Evolutionary conservation across 495 filamentous ascomycete species (phyloP), one percentile per base, ranked within the genome.

Genomic region (Pyrenula massariospora): DNA sequence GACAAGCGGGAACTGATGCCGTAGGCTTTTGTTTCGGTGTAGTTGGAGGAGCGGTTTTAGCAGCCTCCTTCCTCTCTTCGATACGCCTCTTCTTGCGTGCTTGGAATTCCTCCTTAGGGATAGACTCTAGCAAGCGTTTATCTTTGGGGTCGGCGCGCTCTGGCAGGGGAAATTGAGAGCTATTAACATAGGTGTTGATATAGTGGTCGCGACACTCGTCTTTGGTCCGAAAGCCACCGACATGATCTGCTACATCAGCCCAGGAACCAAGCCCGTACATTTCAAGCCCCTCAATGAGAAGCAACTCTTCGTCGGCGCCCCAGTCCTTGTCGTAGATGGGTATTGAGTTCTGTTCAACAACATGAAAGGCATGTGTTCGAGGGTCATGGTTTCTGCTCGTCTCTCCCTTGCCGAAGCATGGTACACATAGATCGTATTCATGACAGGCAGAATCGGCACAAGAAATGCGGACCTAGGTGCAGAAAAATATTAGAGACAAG

Each of bases 171-270:
- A 97, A 99, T 21, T 78, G 81, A 0, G 80, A 70, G 48, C 87
- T 91, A 31, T 95, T 75, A 56, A 99, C 73, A 59, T 93, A 99
- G 15, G 88, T 91, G 55, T 88, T 79, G 60, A 90, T 78, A 63
- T 97, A 99, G 62, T 99, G 93, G 56, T 95, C 85, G 25, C 88
- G 78, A 20, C 97, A 94, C 65, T 99, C 93, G 59, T 96, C 92
- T 67, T 95, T 99, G 57, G 81, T 83, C 50, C 93, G 84, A 62
- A 86, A 96, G 19, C 93, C 93, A 15, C 93, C 93, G 57, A 99
- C 96, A 66, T 99, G 93, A 64, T 99, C 91, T 31, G 93, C 91
- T 54, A 99, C 91, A 65, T 99, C 93, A 21, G 90, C 89, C 93
- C 93, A 99, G 3, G 91, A 96, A 5, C 93, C 93, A 51, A 99